These are phyloP conservation scores for Sisymbrium irio DNA, from an alignment of 345 rosid genomes.

Conservation along the genomic window DNA sequence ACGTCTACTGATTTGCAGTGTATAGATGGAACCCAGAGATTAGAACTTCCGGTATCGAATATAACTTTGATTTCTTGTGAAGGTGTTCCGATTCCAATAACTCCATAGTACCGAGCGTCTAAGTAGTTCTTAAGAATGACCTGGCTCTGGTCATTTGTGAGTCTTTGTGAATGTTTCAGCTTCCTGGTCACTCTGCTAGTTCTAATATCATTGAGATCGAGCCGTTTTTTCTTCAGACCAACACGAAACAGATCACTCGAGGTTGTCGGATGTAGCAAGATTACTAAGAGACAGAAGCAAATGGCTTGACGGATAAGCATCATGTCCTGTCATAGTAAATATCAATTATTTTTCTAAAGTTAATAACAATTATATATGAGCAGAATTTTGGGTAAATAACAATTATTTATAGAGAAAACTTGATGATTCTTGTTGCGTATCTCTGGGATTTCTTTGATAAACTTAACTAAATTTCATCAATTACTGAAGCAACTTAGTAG, in stretches of 20 bases:
- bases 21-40: conserved; percentile 85
- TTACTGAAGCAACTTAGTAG: not conserved
- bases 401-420: not conserved
- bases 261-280: conserved; percentile 48
- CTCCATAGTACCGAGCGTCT: conserved; percentile 77
- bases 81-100: conserved; percentile 68
- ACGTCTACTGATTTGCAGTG: conserved; percentile 58
- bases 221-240: conserved; percentile 58
- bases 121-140: conserved; percentile 66
- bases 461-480: not conserved
- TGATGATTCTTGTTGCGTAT: not conserved
- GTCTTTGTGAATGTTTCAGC: conserved; percentile 18
- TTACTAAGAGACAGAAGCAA: conserved; percentile 44
- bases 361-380: too few relatives aligned
- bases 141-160: not conserved
- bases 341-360: not conserved
- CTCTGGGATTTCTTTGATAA: not conserved
- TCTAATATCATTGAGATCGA: conserved; percentile 42
- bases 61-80: conserved; percentile 70
- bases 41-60: conserved; percentile 85
- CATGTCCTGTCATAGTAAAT: not conserved
- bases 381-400: too few relatives aligned
- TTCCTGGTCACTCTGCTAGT: conserved; percentile 43
- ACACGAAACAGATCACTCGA: conserved; percentile 52
- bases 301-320: conserved; percentile 31